Percentiles rank a stretch among this genome's conserved stretches.
Conservation (phyloP, 352 stramenopile genomes). For the Globisporangium emineosum region DNA sequence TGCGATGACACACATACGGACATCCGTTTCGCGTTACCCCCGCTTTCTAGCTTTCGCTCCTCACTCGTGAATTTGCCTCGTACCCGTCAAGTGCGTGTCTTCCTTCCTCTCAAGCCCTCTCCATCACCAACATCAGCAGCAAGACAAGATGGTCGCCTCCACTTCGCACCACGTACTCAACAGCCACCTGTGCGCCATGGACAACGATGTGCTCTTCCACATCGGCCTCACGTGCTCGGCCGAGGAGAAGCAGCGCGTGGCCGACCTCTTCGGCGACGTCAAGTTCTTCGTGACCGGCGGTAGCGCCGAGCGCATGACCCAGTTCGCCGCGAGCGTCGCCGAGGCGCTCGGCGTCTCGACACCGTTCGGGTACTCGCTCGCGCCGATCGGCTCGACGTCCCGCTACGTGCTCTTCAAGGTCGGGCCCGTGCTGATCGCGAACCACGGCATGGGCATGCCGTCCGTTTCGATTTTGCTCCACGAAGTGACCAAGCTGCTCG, state of each 20-base stretch:
- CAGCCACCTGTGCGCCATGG: slow-evolving; percentile 53
- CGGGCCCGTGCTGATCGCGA: slow-evolving; percentile 70
- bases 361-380: slow-evolving; percentile 61
- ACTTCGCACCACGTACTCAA: slow-evolving; percentile 48
- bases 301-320: slow-evolving; percentile 71
- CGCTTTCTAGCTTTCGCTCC: not conserved
- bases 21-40: not conserved
- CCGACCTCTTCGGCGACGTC: slow-evolving; percentile 63
- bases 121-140: not conserved
- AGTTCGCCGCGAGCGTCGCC: slow-evolving; percentile 58
- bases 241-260: slow-evolving; percentile 43
- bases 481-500: slow-evolving; percentile 81
- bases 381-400: slow-evolving; percentile 62
- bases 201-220: slow-evolving; percentile 74
- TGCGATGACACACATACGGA: not conserved
- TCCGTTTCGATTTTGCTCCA: slow-evolving; percentile 82
- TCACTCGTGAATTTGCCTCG: slow-evolving; percentile 16
- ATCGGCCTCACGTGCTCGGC: slow-evolving; percentile 61
- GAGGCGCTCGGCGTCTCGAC: slow-evolving; percentile 50
- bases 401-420: slow-evolving; percentile 84
- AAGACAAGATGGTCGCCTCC: slow-evolving; percentile 6
- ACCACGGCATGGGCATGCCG: slow-evolving; percentile 80
- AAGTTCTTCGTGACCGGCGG: slow-evolving; percentile 79
- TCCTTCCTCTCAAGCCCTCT: not conserved
- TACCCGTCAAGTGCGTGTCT: slow-evolving; percentile 7